phyloP scores from a whole-genome alignment of 2,329 filamentous ascomycete genomes.

The Lojkania enalia region DNA sequence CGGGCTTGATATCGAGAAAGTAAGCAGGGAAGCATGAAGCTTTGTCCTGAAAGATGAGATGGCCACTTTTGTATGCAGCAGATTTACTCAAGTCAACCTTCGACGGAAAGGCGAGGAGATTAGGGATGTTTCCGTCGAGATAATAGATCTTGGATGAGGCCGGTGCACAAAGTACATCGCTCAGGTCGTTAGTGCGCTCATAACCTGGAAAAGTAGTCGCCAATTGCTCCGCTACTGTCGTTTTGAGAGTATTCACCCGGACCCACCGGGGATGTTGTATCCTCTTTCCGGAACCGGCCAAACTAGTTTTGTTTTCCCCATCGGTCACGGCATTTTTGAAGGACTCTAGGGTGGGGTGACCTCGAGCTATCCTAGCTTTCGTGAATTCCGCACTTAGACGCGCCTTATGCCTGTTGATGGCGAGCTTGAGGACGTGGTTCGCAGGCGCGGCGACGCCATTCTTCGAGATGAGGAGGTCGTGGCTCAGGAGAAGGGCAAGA shows the following conservation, averaged over 20 bases:
- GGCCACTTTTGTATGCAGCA: slow-evolving; percentile 72
- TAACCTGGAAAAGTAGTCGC: slow-evolving; percentile 72
- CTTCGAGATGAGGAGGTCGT: slow-evolving; percentile 84
- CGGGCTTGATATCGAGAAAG: slow-evolving; percentile 69
- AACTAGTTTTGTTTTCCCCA: slow-evolving; percentile 29
- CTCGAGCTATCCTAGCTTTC: slow-evolving; percentile 72
- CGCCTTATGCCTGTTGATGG: slow-evolving; percentile 79
- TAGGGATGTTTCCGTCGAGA: slow-evolving; percentile 80
- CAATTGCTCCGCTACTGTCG: slow-evolving; percentile 72
- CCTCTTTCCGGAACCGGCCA: slow-evolving; percentile 47
- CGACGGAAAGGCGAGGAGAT: slow-evolving; percentile 77
- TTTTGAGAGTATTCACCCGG: slow-evolving; percentile 78
- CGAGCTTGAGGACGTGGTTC: slow-evolving; percentile 74
- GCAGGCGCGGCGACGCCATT: slow-evolving; percentile 79
- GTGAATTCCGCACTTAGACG: slow-evolving; percentile 82
- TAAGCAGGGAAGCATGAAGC: slow-evolving; percentile 96
- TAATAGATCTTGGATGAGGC: slow-evolving; percentile 59
- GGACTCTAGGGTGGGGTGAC: slow-evolving; percentile 67
- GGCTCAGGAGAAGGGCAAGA: slow-evolving; percentile 78
- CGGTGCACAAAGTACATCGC: slow-evolving; percentile 56
- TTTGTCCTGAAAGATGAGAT: slow-evolving; percentile 92
- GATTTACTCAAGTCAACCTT: slow-evolving; percentile 72
- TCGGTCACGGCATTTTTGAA: slow-evolving; percentile 64
- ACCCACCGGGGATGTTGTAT: slow-evolving; percentile 83
- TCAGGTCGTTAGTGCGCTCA: slow-evolving; percentile 58